Evolutionary conservation across 2,329 filamentous ascomycete species (phyloP).

Genomic region (Colletotrichum trifolii): DNA sequence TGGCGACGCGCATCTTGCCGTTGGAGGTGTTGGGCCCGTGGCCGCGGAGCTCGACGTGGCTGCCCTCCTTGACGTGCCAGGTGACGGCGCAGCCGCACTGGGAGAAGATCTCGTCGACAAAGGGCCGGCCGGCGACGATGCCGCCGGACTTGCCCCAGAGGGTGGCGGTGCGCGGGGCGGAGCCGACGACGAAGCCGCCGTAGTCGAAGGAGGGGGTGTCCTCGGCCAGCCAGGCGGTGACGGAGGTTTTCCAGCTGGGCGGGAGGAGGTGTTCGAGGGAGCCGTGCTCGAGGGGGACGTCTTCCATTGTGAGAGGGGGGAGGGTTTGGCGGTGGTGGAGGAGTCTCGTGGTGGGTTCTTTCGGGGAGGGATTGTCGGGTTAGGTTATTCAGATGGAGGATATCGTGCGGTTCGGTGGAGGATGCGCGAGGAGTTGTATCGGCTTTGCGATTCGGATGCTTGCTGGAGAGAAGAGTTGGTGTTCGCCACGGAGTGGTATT

Average conservation of each 20-base stretch:
- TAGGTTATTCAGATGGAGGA: neutral
- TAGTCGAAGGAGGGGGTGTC: conserved; percentile 98
- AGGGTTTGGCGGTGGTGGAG: neutral
- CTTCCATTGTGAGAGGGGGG: conserved; percentile 22
- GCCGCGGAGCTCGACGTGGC: conserved; percentile 65
- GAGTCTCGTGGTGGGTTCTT: neutral
- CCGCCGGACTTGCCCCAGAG: conserved; percentile 79
- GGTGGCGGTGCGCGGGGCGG: conserved; percentile 70
- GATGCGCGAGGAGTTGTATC: neutral
- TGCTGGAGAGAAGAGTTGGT: neutral
- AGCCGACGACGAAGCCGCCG: conserved; percentile 94
- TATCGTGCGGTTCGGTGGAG: neutral
- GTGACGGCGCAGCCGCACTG: conserved; percentile 92
- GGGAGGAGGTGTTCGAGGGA: conserved; percentile 78
- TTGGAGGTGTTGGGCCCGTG: conserved; percentile 57
- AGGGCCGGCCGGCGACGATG: conserved; percentile 89
- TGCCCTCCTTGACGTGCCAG: conserved; percentile 86
- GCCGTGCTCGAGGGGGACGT: conserved; percentile 48
- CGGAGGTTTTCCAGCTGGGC: conserved; percentile 82
- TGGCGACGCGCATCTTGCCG: conserved; percentile 74
- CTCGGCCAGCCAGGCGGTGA: conserved; percentile 90
- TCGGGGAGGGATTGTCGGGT: neutral
- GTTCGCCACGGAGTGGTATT: conserved; percentile 16
- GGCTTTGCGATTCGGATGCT: too few species aligned
- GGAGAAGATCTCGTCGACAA: conserved; percentile 92